Base-by-base conservation (phyloP, 805 yeast genomes). In the Pichia nanzhaoensis region DNA sequence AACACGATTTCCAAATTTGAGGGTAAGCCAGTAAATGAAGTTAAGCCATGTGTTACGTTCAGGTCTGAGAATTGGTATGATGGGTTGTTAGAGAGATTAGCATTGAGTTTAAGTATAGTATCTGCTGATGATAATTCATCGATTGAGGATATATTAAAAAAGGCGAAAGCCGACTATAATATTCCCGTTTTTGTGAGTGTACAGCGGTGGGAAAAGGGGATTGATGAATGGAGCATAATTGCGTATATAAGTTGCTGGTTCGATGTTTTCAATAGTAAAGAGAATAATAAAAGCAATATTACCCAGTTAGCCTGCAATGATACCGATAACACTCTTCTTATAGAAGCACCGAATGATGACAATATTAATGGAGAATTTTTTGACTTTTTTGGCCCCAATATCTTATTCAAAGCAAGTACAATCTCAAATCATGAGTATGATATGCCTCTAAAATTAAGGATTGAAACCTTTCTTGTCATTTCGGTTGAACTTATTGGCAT, bases 191-290 rank as follows among this genome's bases (percentile, higher is more conserved):
- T 34, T 24, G 12, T 30, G 16, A 14, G 17, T 9, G 8, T 20
- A 8, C 34, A 39, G 14, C 27, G 30, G n/a, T 17, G 28, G 33
- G 17, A 20, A 6, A 18, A 21, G 16, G 43, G 24, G 12, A 33
- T 19, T 0, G 86, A 81, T 50, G 87, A 81, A 50, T 72, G 76
- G 51, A 70, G 80, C 34, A 66, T 81, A 14, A 68, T 80, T 51
- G 71, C 81, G 16, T 80, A 77, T 55, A 59, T 80, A 10, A 71
- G 81, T 13, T 75, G 79, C 53, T 75, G 82, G 79, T 79, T 70
- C 60, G 77, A 75, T 40, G 64, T 66, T 19, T 70, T 71, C 42
- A 54, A 45, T 27, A 16, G 16, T 16, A 5, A 2, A 17, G 5
- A 21, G 12, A 13, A 37, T 47, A n/a, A 12, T 37, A n/a, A 36